Base-by-base conservation (phyloP, 2,329 filamentous ascomycete species). In the Beauveria rudraprayagi region DNA sequence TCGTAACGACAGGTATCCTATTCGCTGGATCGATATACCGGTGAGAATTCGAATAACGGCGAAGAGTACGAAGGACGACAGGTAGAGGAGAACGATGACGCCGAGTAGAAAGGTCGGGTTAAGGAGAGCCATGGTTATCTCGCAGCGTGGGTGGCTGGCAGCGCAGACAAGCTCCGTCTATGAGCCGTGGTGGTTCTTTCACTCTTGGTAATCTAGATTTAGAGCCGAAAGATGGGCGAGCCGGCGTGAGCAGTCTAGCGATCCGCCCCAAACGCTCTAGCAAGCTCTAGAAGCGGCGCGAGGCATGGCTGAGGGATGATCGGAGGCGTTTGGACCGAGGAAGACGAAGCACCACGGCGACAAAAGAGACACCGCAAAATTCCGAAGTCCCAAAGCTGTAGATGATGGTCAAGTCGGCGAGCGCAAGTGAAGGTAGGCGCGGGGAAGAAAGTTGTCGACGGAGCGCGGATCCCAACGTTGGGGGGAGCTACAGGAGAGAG, bases 21-120 rank as follows among this genome's bases (percentile, higher is more conserved):
- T 84, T 67, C 94, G 87, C 76, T 99, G 95, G 66, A 99, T 96
- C 6, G 94, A 99, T 61, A 99, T 81, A 64, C 94, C 94, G 41
- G 93, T 97, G 64, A 93, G 80, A 68, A 97, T 92, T 67, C 94
- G 91, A 65, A 99, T 77, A 67, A 97, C 83, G 69, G 94, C 94
- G 74, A 99, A 96, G 63, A 97, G 75, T 63, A 99, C 87, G 71
- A 99, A 99, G 64, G 93, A 92, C 64, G 86, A 89, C 50, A 99
- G 83, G 77, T 97, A 99, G 64, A 91, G 78, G 65, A 97, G 83
- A 68, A 97, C 86, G 72, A 92, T 70, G 67, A 96, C 80, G 72
- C 93, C 93, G 70, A 96, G 85, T 66, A 97, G 78, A 72, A 96
- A 96, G 67, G 93, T 90, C 68, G 88, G 88, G 70, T 83, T 85